These are phyloP conservation scores for Brassica rapa DNA, from an alignment of 345 rosid species.

Conservation along the genomic window DNA sequence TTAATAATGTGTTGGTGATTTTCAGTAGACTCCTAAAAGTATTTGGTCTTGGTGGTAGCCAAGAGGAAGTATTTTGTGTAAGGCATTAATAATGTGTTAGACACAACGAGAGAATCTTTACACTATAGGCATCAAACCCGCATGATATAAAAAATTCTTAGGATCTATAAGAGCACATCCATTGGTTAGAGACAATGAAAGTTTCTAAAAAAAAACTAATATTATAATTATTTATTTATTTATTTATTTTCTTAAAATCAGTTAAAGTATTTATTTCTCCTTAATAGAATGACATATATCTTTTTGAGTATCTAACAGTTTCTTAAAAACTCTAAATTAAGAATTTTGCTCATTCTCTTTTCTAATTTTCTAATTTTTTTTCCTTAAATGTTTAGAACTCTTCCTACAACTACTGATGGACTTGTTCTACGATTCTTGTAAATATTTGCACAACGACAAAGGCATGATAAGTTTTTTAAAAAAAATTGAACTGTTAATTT, in stretches of 20 bases:
- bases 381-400: no score
- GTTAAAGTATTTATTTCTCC: no score
- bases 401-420: no score
- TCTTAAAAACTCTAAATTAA: no score
- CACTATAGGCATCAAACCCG: constrained; percentile 15
- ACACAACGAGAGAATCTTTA: constrained; percentile 14
- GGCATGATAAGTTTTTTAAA: constrained; percentile 1
- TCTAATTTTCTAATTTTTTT: no score
- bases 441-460: constrained; percentile 6
- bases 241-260: no score
- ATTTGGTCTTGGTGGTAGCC: constrained; percentile 17
- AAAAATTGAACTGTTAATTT: background rate
- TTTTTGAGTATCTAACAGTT: no score
- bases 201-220: no score
- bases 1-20: background rate
- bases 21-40: background rate
- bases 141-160: constrained; percentile 4
- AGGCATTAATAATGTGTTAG: background rate
- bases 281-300: no score
- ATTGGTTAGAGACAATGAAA: no score
- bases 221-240: no score
- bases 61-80: background rate
- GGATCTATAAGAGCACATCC: background rate
- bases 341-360: no score
- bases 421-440: background rate